A percentile compares a stretch with the other conserved stretches of the same genome.
phyloP scores from a whole-genome alignment of 495 filamentous ascomycete species.

The Talaromyces stipitatus region DNA sequence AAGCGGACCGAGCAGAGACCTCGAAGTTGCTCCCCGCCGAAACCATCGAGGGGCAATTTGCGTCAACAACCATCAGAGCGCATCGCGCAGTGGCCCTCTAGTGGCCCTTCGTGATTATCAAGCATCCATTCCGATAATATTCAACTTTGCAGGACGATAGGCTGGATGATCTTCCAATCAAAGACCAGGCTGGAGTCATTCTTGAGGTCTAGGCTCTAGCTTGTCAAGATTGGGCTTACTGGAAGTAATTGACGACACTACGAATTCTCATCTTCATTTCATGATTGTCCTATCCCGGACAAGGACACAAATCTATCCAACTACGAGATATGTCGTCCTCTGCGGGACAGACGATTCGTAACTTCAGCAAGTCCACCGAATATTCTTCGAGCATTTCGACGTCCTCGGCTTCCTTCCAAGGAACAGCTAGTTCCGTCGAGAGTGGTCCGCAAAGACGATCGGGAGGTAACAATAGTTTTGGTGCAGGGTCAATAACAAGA shows the following conservation, averaged over 20 bases:
- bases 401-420: conserved; percentile 32
- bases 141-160: not conserved
- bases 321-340: conserved; percentile 42
- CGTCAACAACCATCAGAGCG: conserved; percentile 1
- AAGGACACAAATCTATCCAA: not conserved
- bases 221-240: not conserved
- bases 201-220: not conserved
- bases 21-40: not conserved
- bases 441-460: conserved; percentile 52
- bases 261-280: not conserved
- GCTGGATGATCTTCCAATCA: not conserved
- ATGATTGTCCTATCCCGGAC: not conserved
- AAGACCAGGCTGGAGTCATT: not conserved
- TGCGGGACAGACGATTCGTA: conserved; percentile 28
- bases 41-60: conserved; percentile 3
- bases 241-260: not conserved
- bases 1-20: not conserved
- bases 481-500: conserved; percentile 51
- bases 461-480: conserved; percentile 57
- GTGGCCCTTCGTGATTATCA: not conserved
- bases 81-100: conserved; percentile 2
- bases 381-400: conserved; percentile 30
- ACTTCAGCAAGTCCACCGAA: conserved; percentile 33
- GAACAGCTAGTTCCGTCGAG: conserved; percentile 24
- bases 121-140: not conserved